A percentile compares a stretch with the other conserved stretches of the same genome.
These are phyloP conservation scores for Gleditsia sinensis DNA, from an alignment of 306 rosid genomes.

Conservation along the genomic window DNA sequence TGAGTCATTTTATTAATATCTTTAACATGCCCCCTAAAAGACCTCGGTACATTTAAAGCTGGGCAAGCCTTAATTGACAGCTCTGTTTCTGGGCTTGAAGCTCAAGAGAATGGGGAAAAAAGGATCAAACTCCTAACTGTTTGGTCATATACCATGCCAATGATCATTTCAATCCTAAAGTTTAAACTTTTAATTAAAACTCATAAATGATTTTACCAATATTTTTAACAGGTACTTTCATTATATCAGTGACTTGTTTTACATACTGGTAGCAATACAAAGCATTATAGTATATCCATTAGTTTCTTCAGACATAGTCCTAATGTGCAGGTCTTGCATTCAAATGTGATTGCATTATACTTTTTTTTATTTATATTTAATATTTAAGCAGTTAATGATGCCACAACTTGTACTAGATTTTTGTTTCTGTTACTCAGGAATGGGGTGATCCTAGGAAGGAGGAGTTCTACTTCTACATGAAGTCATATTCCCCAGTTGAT, in stretches of 20 bases:
- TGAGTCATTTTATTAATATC: too few relatives aligned
- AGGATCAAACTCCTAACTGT: too few relatives aligned
- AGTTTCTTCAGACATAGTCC: constrained; percentile 10
- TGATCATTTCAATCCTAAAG: too few relatives aligned
- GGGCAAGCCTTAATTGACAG: too few relatives aligned
- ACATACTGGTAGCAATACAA: not conserved
- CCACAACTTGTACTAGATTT: constrained; percentile 6
- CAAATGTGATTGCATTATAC: not conserved
- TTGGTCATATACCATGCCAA: too few relatives aligned
- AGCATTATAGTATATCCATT: not conserved
- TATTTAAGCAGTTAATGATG: constrained; percentile 17
- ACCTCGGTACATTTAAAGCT: too few relatives aligned
- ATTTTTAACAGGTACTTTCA: not conserved
- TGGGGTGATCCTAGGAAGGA: constrained; percentile 98
- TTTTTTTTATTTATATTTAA: not conserved
- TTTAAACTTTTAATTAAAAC: too few relatives aligned
- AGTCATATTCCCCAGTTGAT: constrained; percentile 95
- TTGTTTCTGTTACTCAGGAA: constrained; percentile 64
- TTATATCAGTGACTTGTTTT: not conserved
- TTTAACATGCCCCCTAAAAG: too few relatives aligned
- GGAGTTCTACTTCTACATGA: constrained; percentile 93
- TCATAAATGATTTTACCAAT: too few relatives aligned
- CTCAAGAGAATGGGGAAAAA: too few relatives aligned
- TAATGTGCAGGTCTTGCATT: not conserved
- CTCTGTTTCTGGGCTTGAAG: too few relatives aligned